Percentiles rank a stretch among this genome's conserved stretches.
Conservation (phyloP, 306 rosid species). For the Urtica urens region DNA sequence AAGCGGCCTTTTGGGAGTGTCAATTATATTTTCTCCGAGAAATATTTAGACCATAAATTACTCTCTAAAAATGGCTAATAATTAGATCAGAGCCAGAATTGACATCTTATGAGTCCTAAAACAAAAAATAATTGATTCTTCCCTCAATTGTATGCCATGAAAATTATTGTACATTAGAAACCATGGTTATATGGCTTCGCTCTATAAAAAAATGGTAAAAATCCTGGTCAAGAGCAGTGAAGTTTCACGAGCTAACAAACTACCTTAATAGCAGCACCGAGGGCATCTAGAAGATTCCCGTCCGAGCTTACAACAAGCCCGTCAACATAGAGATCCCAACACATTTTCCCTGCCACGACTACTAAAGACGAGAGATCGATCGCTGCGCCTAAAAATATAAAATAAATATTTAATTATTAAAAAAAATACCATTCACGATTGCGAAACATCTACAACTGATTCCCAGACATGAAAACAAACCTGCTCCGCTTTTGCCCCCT, state of each 20-base stretch:
- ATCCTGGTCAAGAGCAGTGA: no score
- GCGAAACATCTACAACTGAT: not conserved
- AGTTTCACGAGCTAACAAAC: not conserved
- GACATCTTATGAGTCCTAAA: no score
- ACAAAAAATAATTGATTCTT: no score
- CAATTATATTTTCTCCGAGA: not conserved
- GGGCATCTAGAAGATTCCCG: constrained; percentile 78
- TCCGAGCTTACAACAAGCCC: constrained; percentile 80
- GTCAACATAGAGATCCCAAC: constrained; percentile 91
- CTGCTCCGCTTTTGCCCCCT: constrained; percentile 81
- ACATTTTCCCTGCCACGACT: constrained; percentile 66
- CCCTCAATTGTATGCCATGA: no score
- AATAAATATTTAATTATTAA: not conserved
- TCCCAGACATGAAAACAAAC: constrained; percentile 21
- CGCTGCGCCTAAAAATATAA: constrained; percentile 65
- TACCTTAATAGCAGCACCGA: constrained; percentile 92
- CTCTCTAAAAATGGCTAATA: no score
- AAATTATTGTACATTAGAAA: no score
- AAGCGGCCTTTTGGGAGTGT: constrained; percentile 57
- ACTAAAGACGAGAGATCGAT: constrained; percentile 61
- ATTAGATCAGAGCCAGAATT: no score
- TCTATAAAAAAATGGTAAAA: no score
- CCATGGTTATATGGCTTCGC: no score
- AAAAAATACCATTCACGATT: constrained; percentile 2
- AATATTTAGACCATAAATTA: not conserved